Evolutionary conservation across 1,284 basidiomycete species (phyloP).

Genomic region (Neolentinus lepideus): DNA sequence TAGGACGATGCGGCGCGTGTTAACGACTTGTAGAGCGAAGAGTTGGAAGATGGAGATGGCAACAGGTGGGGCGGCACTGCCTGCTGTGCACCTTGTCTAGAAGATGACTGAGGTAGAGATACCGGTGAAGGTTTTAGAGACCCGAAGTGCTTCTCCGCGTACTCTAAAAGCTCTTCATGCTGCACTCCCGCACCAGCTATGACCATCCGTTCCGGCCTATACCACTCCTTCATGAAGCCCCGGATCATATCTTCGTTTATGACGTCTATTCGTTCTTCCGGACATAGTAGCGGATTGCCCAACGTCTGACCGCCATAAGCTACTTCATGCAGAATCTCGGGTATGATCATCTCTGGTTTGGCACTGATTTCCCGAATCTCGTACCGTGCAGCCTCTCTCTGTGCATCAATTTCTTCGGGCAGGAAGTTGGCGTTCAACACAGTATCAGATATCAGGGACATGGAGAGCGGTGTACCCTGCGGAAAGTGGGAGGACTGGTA

Average conservation of each 20-base stretch:
- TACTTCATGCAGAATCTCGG: slow-evolving; percentile 84
- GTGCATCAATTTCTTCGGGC: slow-evolving; percentile 75
- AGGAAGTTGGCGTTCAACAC: slow-evolving; percentile 76
- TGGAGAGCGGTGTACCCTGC: slow-evolving; percentile 71
- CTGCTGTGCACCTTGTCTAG: slow-evolving; percentile 22
- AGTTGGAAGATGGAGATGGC: slow-evolving; percentile 39
- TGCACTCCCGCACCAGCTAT: slow-evolving; percentile 90
- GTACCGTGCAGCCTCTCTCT: slow-evolving; percentile 87
- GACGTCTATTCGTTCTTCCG: slow-evolving; percentile 71
- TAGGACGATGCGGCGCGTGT: slow-evolving; percentile 70
- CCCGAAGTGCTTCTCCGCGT: slow-evolving; percentile 82
- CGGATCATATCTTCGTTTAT: slow-evolving; percentile 66
- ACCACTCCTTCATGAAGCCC: slow-evolving; percentile 78
- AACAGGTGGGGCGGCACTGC: slow-evolving; percentile 45
- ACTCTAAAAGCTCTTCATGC: slow-evolving; percentile 83
- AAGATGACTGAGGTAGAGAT: slow-evolving; percentile 20
- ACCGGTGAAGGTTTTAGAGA: slow-evolving; percentile 42
- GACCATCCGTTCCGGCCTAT: slow-evolving; percentile 89
- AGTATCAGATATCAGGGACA: slow-evolving; percentile 90
- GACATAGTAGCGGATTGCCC: slow-evolving; percentile 88
- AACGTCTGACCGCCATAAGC: slow-evolving; percentile 79
- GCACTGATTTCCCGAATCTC: slow-evolving; percentile 85
- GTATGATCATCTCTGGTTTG: slow-evolving; percentile 95
- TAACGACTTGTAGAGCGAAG: slow-evolving; percentile 58
- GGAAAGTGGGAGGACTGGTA: slow-evolving; percentile 97